These are phyloP conservation scores for Russula ochroleuca DNA, from an alignment of 768 basidiomycete genomes.

Conservation along the genomic window DNA sequence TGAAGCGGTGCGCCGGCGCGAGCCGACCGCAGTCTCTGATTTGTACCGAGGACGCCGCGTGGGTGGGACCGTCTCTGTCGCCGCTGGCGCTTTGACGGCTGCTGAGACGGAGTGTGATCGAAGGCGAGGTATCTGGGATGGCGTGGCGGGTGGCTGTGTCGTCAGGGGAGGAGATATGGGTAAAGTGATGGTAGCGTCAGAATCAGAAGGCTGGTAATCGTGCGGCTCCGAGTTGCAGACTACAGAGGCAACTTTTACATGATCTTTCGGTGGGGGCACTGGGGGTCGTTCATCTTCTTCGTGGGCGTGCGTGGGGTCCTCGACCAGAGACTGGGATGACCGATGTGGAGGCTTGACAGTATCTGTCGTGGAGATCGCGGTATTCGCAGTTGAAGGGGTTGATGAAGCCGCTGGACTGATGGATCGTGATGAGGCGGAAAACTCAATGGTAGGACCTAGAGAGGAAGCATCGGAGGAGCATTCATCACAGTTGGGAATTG, in stretches of 20 bases:
- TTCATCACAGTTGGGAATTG: background rate
- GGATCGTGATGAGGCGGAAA: background rate
- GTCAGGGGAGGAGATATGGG: background rate
- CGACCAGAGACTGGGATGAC: background rate
- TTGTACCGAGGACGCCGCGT: background rate
- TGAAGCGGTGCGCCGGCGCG: too few relatives aligned
- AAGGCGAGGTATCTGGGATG: too few relatives aligned
- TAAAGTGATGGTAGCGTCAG: background rate
- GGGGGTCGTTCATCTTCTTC: background rate
- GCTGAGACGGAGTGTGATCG: background rate
- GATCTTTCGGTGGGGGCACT: slow-evolving; percentile 3
- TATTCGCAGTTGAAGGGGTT: background rate
- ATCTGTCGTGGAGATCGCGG: background rate
- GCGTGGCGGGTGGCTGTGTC: background rate
- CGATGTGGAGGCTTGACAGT: background rate
- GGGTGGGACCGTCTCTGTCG: background rate
- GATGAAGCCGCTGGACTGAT: background rate
- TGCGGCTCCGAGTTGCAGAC: background rate
- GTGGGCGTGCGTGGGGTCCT: background rate
- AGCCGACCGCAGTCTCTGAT: background rate
- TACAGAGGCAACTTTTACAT: background rate
- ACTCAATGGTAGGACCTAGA: background rate
- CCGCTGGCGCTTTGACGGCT: background rate
- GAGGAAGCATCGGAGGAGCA: background rate
- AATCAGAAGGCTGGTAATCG: background rate